These are phyloP conservation scores for Luzula sylvatica DNA, from an alignment of 176 grass and related monocot species.

Conservation along the genomic window DNA sequence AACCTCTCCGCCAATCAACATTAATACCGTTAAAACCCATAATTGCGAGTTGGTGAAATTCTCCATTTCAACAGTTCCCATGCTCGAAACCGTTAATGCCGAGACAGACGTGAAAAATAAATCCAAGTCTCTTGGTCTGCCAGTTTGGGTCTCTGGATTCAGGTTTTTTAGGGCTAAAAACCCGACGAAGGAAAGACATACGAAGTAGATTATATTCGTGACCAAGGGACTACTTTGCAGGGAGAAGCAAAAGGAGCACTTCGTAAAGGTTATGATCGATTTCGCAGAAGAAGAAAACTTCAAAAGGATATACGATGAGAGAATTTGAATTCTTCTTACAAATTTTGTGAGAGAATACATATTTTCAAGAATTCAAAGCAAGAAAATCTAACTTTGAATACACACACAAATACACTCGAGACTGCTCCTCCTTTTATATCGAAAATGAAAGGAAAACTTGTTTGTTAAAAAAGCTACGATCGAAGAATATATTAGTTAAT, in stretches of 20 bases:
- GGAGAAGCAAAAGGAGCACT: slow-evolving; percentile 29
- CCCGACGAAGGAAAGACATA: slow-evolving; percentile 43
- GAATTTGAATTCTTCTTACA: slow-evolving; percentile 14
- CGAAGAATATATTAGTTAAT: background rate
- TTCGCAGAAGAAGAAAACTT: slow-evolving; percentile 31
- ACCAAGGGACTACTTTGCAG: slow-evolving; percentile 31
- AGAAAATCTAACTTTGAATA: background rate
- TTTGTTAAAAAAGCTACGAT: too few relatives aligned
- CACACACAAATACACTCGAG: too few relatives aligned
- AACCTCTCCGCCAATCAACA: slow-evolving; percentile 54
- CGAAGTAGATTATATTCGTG: slow-evolving; percentile 35
- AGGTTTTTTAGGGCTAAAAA: slow-evolving; percentile 42
- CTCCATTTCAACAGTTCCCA: slow-evolving; percentile 74
- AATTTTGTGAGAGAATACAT: slow-evolving; percentile 5
- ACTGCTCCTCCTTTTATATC: too few relatives aligned
- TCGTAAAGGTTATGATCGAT: slow-evolving; percentile 12
- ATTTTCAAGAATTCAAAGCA: slow-evolving; percentile 19
- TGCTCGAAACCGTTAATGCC: slow-evolving; percentile 64
- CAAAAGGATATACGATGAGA: slow-evolving; percentile 14
- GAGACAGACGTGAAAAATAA: slow-evolving; percentile 58
- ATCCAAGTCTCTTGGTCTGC: slow-evolving; percentile 27
- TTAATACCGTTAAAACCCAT: slow-evolving; percentile 48
- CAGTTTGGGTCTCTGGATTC: slow-evolving; percentile 15
- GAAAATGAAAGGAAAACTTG: too few relatives aligned
- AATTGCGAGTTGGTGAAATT: slow-evolving; percentile 47